A percentile compares a stretch with the other conserved stretches of the same genome.
Conservation (phyloP, 2,329 filamentous ascomycete species). For the Drechslera avenae region DNA sequence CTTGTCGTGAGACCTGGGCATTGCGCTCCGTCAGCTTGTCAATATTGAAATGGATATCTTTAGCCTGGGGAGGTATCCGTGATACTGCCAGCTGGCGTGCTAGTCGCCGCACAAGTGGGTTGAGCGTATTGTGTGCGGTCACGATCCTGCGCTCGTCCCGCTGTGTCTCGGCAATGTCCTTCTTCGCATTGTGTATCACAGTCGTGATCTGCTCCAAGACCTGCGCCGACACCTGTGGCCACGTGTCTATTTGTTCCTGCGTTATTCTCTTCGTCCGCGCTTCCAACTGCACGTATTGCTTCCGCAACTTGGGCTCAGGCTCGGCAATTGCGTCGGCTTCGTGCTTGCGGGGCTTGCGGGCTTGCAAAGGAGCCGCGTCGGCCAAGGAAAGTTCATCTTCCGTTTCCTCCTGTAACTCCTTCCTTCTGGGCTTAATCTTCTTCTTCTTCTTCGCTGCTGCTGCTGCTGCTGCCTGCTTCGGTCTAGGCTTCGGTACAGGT, state of each 20-base stretch:
- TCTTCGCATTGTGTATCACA: slow-evolving; percentile 64
- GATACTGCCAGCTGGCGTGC: slow-evolving; percentile 63
- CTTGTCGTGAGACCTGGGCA: slow-evolving; percentile 50
- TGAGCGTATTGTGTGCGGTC: slow-evolving; percentile 62
- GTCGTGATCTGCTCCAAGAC: slow-evolving; percentile 62
- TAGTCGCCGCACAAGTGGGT: slow-evolving; percentile 61
- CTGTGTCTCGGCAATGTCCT: slow-evolving; percentile 65
- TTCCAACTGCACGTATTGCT: slow-evolving; percentile 43
- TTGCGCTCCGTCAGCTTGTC: slow-evolving; percentile 68
- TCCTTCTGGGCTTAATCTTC: slow-evolving; percentile 17
- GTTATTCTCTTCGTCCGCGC: slow-evolving; percentile 44
- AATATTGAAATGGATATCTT: slow-evolving; percentile 64
- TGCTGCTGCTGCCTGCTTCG: neutral
- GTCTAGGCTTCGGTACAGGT: slow-evolving; percentile 21
- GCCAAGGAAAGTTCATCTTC: slow-evolving; percentile 18
- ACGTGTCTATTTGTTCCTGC: slow-evolving; percentile 46
- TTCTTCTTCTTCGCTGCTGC: slow-evolving; percentile 1
- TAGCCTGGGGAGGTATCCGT: slow-evolving; percentile 67
- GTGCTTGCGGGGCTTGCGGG: slow-evolving; percentile 24
- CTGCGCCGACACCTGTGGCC: slow-evolving; percentile 62
- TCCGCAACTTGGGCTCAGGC: slow-evolving; percentile 20
- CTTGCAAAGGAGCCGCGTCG: slow-evolving; percentile 1
- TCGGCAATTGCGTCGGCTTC: slow-evolving; percentile 32
- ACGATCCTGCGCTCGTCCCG: slow-evolving; percentile 53
- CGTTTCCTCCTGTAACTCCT: slow-evolving; percentile 14